Conservation (phyloP, 2,329 filamentous ascomycete genomes). For the Trichoderma koningii region DNA sequence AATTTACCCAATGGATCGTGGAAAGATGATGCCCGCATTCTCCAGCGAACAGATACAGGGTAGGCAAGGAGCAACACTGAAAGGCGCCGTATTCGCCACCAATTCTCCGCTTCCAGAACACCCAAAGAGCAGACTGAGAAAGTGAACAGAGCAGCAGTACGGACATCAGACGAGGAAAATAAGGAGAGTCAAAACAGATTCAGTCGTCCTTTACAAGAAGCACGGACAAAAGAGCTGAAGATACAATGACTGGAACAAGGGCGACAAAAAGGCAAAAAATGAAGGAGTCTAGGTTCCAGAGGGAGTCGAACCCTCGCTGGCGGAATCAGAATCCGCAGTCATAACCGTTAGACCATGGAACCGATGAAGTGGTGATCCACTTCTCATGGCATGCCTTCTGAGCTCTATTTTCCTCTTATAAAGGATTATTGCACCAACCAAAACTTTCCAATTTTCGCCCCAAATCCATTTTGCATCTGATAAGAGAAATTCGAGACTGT, state of each 20-base stretch:
- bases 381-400: constrained; percentile 32
- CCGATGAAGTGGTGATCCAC: constrained; percentile 35
- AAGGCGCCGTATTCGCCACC: too few species aligned
- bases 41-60: too few species aligned
- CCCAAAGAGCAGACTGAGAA: too few species aligned
- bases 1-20: too few species aligned
- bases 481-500: constrained; percentile 15
- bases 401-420: background rate
- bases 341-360: constrained; percentile 44
- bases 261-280: background rate
- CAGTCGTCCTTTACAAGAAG: too few species aligned
- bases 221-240: background rate
- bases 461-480: constrained; percentile 23
- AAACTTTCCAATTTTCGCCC: background rate
- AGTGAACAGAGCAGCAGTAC: too few species aligned
- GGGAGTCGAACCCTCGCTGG: constrained; percentile 45
- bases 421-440: background rate
- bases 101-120: too few species aligned
- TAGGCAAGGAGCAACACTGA: too few species aligned
- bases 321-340: constrained; percentile 45
- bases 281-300: constrained; percentile 35
- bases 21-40: too few species aligned
- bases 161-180: too few species aligned
- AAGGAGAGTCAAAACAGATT: too few species aligned
- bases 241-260: background rate